Evolutionary conservation across 768 basidiomycete species (phyloP).

Genomic region (Boletus pseudopeckii): DNA sequence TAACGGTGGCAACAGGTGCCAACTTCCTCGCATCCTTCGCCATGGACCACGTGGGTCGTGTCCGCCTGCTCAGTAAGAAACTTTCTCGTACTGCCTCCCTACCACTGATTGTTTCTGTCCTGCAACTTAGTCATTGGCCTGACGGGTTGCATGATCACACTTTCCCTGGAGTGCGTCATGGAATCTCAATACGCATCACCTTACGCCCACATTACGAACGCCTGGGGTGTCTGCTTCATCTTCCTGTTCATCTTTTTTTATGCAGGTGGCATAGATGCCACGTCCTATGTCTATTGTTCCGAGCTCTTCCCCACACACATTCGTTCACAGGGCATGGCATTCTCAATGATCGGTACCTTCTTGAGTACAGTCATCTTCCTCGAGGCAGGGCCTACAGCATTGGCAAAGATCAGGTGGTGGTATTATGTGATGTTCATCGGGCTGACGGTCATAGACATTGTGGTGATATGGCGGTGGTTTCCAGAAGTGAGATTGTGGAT

Average conservation of each 20-base stretch:
- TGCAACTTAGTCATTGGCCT: background rate
- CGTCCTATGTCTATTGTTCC: slow-evolving; percentile 1
- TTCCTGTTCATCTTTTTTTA: background rate
- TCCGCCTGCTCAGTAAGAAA: background rate
- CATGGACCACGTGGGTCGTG: background rate
- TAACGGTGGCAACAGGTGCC: background rate
- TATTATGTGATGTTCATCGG: background rate
- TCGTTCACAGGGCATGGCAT: background rate
- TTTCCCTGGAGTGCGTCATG: background rate
- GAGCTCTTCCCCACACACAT: background rate
- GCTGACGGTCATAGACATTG: background rate
- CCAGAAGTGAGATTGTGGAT: background rate
- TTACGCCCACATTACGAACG: background rate
- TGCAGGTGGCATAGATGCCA: background rate
- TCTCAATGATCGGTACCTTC: slow-evolving; percentile 1
- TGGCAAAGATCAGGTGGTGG: background rate
- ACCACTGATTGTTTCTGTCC: background rate
- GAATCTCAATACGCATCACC: background rate
- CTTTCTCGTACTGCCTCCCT: background rate
- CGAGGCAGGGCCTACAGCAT: background rate
- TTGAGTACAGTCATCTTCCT: background rate
- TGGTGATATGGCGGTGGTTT: background rate
- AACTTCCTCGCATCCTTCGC: background rate
- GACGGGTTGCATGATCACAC: background rate
- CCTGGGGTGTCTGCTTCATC: background rate